A percentile compares a stretch with the other conserved stretches of the same genome.
These are phyloP conservation scores for Trichoderma sp. DNA, from an alignment of 2,329 filamentous ascomycete genomes.

Conservation along the genomic window DNA sequence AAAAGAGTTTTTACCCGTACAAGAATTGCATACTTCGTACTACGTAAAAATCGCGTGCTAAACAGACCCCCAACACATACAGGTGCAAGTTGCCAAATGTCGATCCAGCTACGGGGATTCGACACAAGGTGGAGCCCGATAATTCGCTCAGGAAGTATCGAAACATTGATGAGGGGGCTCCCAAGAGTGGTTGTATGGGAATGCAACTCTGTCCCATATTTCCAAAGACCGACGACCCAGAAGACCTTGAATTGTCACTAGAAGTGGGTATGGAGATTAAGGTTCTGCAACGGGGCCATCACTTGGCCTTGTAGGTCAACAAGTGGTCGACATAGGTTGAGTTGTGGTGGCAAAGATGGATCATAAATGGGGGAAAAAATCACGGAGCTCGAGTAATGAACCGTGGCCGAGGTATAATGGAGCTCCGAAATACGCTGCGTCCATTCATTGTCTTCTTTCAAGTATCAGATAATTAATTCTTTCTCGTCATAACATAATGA, in stretches of 20 bases:
- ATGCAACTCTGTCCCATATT: slow-evolving; percentile 64
- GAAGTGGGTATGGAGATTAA: slow-evolving; percentile 56
- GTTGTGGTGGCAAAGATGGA: slow-evolving; percentile 1
- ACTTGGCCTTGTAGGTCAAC: slow-evolving; percentile 37
- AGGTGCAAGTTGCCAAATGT: slow-evolving; percentile 71
- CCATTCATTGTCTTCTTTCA: neutral
- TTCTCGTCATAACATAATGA: neutral
- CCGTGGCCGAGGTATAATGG: neutral
- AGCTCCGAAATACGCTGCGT: neutral
- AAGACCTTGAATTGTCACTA: slow-evolving; percentile 43
- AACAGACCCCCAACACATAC: neutral
- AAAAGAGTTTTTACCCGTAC: neutral
- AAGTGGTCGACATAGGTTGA: neutral
- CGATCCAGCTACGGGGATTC: slow-evolving; percentile 57
- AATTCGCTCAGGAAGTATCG: slow-evolving; percentile 56
- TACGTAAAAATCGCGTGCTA: neutral
- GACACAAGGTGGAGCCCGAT: slow-evolving; percentile 56
- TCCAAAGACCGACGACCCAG: slow-evolving; percentile 28
- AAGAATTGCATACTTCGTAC: neutral
- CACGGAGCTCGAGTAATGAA: neutral
- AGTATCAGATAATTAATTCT: neutral
- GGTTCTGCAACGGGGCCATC: slow-evolving; percentile 46
- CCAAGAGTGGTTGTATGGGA: slow-evolving; percentile 56
- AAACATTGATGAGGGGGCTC: slow-evolving; percentile 59
- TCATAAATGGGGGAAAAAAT: neutral